A percentile compares a stretch with the other conserved stretches of the same genome.
Evolutionary conservation across 345 rosid genomes (phyloP).

Genomic region (Draba incana): DNA sequence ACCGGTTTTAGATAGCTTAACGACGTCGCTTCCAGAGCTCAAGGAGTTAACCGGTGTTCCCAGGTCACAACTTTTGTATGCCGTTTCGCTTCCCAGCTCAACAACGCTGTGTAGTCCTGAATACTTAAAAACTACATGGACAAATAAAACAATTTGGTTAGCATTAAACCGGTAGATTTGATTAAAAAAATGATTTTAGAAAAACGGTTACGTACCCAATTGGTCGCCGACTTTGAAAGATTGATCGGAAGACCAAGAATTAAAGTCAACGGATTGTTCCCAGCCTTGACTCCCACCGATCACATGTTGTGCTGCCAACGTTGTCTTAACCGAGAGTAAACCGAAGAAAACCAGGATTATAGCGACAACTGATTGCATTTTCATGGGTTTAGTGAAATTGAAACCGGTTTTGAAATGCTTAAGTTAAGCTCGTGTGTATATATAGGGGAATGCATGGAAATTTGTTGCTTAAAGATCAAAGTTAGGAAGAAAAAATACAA

Average conservation of each 20-base stretch:
- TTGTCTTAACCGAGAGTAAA: constrained; percentile 39
- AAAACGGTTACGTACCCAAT: constrained; percentile 50
- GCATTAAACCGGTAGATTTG: constrained; percentile 6
- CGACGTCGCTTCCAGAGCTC: constrained; percentile 73
- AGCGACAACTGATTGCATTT: constrained; percentile 39
- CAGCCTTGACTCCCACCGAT: constrained; percentile 97
- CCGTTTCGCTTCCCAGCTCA: constrained; percentile 67
- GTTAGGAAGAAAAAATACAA: constrained; percentile 32
- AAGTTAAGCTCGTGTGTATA: constrained; percentile 31
- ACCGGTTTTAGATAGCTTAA: constrained; percentile 68
- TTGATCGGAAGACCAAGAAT: constrained; percentile 66
- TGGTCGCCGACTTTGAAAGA: constrained; percentile 86
- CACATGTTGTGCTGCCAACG: constrained; percentile 56
- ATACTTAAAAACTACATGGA: constrained; percentile 70
- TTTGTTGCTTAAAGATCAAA: constrained; percentile 22
- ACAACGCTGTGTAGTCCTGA: constrained; percentile 87
- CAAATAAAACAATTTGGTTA: background rate
- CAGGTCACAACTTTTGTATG: constrained; percentile 79
- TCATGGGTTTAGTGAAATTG: constrained; percentile 27
- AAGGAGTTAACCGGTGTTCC: constrained; percentile 64
- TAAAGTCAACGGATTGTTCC: constrained; percentile 75
- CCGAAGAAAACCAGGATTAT: constrained; percentile 43
- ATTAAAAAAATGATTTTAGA: too few relatives aligned
- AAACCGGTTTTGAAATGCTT: background rate
- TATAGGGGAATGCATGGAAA: constrained; percentile 22